phyloP scores from a whole-genome alignment of 2,329 filamentous ascomycete genomes.

The Diplodia corticola region DNA sequence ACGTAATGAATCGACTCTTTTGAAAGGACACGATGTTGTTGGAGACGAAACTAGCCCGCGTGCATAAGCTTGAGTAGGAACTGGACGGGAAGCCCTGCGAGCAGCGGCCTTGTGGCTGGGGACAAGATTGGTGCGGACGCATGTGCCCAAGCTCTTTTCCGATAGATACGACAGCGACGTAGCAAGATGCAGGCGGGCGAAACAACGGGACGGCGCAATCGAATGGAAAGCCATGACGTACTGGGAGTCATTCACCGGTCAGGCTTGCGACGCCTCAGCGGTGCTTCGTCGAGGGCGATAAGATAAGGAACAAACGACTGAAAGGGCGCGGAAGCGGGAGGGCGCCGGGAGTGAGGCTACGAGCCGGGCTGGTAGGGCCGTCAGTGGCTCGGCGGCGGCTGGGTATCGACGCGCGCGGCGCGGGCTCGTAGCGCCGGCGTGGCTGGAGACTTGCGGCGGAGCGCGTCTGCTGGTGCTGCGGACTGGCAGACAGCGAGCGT shows the following conservation, averaged over 20 bases:
- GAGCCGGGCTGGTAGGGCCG: neutral
- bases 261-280: neutral
- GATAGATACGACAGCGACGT: neutral
- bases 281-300: neutral
- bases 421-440: neutral
- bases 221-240: constrained; percentile 1
- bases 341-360: constrained; percentile 11
- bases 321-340: constrained; percentile 15
- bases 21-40: constrained; percentile 9
- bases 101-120: neutral
- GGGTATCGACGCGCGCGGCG: neutral
- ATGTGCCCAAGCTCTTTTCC: constrained; percentile 8
- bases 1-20: constrained; percentile 6
- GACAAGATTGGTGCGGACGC: neutral
- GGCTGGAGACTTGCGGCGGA: neutral
- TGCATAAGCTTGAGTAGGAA: constrained; percentile 2
- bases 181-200: neutral
- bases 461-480: neutral
- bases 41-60: neutral
- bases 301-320: neutral
- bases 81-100: neutral
- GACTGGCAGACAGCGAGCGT: neutral
- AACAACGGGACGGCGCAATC: neutral
- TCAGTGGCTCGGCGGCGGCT: constrained; percentile 3
- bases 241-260: constrained; percentile 3